These are phyloP conservation scores for Cladobotryum mycophilum DNA, from an alignment of 2,329 filamentous ascomycete species.

Conservation along the genomic window DNA sequence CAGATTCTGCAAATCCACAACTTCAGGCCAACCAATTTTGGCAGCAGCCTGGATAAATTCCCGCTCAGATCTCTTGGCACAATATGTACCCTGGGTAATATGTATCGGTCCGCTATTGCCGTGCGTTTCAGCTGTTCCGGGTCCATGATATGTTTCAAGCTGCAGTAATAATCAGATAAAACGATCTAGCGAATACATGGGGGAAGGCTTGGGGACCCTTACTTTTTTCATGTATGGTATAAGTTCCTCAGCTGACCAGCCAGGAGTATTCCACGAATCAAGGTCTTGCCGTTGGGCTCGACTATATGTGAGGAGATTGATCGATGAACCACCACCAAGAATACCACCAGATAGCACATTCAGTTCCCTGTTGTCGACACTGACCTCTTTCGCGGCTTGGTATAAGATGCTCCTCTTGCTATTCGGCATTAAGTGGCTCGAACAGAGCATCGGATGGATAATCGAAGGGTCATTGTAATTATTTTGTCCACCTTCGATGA, in stretches of 20 bases:
- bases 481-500: constrained; percentile 17
- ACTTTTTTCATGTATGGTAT: constrained; percentile 17
- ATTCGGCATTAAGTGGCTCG: constrained; percentile 10
- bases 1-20: constrained; percentile 45
- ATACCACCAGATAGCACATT: constrained; percentile 15
- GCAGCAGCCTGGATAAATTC: constrained; percentile 43
- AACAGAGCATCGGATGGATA: constrained; percentile 14
- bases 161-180: not conserved
- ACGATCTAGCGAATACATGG: no score
- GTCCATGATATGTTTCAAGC: constrained; percentile 22
- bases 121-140: constrained; percentile 26
- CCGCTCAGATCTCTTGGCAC: constrained; percentile 32
- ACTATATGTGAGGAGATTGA: constrained; percentile 20
- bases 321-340: constrained; percentile 19
- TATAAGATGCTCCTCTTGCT: constrained; percentile 16
- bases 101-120: constrained; percentile 46
- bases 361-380: constrained; percentile 12
- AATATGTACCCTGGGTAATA: constrained; percentile 42
- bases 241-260: constrained; percentile 17
- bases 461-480: constrained; percentile 16
- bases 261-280: constrained; percentile 15
- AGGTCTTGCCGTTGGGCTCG: constrained; percentile 17
- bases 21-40: constrained; percentile 41
- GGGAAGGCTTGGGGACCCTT: no score
- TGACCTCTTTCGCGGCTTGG: constrained; percentile 12